Evolutionary conservation across 371 early-diverging fungal genomes (phyloP), one percentile per base, ranked within the genome.

Genomic region (Lichtheimia ornata): DNA sequence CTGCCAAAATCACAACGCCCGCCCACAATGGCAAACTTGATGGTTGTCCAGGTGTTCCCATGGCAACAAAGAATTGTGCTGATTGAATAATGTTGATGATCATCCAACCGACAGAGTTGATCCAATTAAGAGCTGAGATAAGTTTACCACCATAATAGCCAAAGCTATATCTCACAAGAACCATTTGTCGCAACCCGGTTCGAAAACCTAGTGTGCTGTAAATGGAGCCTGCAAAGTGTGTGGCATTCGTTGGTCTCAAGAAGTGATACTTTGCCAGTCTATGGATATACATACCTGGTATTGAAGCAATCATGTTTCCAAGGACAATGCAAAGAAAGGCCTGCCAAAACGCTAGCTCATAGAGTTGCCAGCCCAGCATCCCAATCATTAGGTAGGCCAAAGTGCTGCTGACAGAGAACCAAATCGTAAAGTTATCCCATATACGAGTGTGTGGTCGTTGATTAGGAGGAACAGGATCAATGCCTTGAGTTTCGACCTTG

Each of bases 371-470:
- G 13, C 52, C 63, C 4, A 63, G 25, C 13, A 57, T 43, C 13
- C 63, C 63, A 18, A 63, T 40, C 2, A 58, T 49, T 2, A 63
- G 28, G 20, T 50, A 27, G 28, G 56, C 50, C 0, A 50, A 49
- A 9, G 57, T 57, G 15, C 53, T 57, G 44, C 57, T 57, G 45
- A 63, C 49, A 7, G 55, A 56, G 30, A 56, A 63, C 63, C 63
- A 63, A 18, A 63, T 43, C 2, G 63, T 63, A 30, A 63, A 63
- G 35, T 63, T 63, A 43, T 63, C 63, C 13, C 17, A n/a, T 9
- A 57, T 63, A 2, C 63, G 57, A 13, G 50, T 57, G 28, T 63
- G 63, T 22, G 63, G 53, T 13, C 63, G 58, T 5, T 57, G 57
- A 11, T 56, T 22, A 43, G 56, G 58, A 9, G 63, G 58, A 7